Conservation (phyloP, 306 rosid species). For the Purshia tridentata region DNA sequence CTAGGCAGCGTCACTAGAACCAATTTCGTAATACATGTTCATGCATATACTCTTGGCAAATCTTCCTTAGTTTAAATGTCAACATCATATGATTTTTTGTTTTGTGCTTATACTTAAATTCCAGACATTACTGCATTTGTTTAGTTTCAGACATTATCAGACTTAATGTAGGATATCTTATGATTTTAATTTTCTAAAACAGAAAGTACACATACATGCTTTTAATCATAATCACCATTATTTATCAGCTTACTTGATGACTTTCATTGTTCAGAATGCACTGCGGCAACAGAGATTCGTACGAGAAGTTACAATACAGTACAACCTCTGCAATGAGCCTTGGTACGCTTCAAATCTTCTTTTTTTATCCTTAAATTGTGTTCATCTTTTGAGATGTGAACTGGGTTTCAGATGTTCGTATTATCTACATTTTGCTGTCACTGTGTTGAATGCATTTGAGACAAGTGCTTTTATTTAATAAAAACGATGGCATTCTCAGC, state of each 20-base stretch:
- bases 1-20: background rate
- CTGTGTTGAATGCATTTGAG: background rate
- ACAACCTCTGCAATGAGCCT: constrained; percentile 99
- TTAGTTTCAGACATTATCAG: background rate
- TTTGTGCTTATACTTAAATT: background rate
- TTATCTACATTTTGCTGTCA: background rate
- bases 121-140: background rate
- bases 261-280: constrained; percentile 68
- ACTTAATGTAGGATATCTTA: background rate
- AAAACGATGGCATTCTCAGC: background rate
- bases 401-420: background rate
- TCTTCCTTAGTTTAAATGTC: background rate
- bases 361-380: background rate
- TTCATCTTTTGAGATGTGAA: constrained; percentile 1
- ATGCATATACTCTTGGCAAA: background rate
- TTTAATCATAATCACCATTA: background rate
- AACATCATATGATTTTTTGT: background rate
- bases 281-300: constrained; percentile 82
- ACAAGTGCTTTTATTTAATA: background rate
- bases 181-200: background rate
- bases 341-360: constrained; percentile 48
- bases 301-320: constrained; percentile 93
- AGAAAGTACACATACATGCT: background rate
- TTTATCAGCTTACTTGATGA: constrained; percentile 13
- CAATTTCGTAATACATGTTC: background rate